These are phyloP conservation scores for Tanacetum coccineum DNA, from an alignment of 129 eudicot species.

Conservation along the genomic window DNA sequence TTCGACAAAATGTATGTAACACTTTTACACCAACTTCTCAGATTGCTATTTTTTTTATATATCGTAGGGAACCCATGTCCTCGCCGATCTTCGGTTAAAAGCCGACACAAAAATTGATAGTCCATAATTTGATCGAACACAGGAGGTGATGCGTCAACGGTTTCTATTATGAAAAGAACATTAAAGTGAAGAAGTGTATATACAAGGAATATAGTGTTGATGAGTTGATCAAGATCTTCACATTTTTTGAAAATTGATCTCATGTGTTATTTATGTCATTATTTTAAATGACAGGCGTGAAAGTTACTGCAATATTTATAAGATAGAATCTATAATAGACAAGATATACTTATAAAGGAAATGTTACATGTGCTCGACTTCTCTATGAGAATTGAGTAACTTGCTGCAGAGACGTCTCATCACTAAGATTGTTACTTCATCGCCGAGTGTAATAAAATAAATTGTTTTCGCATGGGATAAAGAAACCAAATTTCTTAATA, in stretches of 20 bases:
- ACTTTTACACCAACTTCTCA: not conserved
- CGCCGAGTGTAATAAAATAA: not conserved
- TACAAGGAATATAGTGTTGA: constrained; percentile 7
- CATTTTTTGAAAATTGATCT: not conserved
- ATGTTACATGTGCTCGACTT: not conserved
- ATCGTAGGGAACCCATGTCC: constrained; percentile 83
- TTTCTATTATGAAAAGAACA: constrained; percentile 60
- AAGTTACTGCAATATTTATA: constrained; percentile 8
- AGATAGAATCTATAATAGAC: not conserved
- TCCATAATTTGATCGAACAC: constrained; percentile 76
- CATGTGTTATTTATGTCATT: constrained; percentile 6
- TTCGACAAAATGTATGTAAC: not conserved
- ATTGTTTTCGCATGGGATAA: not conserved
- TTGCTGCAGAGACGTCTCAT: not conserved
- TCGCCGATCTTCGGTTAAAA: constrained; percentile 79
- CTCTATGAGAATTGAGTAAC: not conserved
- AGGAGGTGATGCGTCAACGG: constrained; percentile 65
- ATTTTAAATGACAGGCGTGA: not conserved
- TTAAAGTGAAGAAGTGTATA: constrained; percentile 27
- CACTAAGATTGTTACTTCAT: not conserved
- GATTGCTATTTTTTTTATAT: not conserved
- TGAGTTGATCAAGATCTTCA: not conserved
- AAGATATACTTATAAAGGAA: not conserved
- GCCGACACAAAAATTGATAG: constrained; percentile 51
- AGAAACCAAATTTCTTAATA: not conserved